phyloP scores from a whole-genome alignment of 1,284 basidiomycete species.

The Sphaerobolus stellatus region DNA sequence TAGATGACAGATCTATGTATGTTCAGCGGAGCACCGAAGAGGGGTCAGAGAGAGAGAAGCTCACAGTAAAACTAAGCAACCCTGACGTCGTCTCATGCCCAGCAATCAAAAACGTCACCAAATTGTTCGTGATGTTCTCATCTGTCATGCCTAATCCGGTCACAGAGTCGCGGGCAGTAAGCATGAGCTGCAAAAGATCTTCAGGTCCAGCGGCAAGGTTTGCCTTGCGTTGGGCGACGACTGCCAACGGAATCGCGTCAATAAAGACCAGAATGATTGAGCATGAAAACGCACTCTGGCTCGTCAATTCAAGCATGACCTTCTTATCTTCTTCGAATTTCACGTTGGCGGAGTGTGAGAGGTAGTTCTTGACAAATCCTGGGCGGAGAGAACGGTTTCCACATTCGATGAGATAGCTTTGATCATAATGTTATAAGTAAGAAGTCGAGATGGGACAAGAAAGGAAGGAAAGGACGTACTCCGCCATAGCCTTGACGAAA shows the following conservation, averaged over 20 bases:
- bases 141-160: conserved; percentile 46
- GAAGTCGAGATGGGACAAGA: no score
- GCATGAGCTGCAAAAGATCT: conserved; percentile 49
- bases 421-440: not conserved
- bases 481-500: conserved; percentile 43
- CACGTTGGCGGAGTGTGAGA: conserved; percentile 36
- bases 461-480: not conserved
- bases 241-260: not conserved
- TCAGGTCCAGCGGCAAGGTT: conserved; percentile 41
- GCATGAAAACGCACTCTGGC: conserved; percentile 30
- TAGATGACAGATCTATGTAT: conserved; percentile 39
- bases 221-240: conserved; percentile 37
- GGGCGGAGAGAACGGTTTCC: conserved; percentile 38
- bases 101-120: conserved; percentile 55
- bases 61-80: conserved; percentile 35
- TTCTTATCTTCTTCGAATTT: conserved; percentile 43
- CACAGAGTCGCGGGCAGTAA: conserved; percentile 46
- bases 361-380: conserved; percentile 31
- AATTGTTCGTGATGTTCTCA: conserved; percentile 47
- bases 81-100: conserved; percentile 54
- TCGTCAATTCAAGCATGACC: conserved; percentile 40
- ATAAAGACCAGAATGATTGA: not conserved
- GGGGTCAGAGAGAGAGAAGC: not conserved
- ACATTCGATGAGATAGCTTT: conserved; percentile 41
- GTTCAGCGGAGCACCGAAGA: no score